phyloP scores from a whole-genome alignment of 176 grass and related monocot genomes.

The Chrysopogon serrulatus region DNA sequence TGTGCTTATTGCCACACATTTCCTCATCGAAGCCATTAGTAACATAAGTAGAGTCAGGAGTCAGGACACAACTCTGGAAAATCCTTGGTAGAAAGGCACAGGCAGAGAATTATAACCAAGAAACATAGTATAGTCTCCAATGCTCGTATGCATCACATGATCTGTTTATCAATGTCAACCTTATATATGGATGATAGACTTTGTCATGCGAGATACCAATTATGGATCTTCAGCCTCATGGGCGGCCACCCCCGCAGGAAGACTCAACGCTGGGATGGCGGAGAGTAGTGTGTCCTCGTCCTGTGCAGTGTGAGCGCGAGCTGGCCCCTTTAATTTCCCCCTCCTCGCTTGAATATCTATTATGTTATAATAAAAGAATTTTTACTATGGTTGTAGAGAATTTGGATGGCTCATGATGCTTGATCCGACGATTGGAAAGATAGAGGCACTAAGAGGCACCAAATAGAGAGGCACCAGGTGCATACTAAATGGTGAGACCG shows the following conservation, averaged over 20 bases:
- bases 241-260: not conserved
- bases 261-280: no score
- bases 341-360: no score
- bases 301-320: no score
- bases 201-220: not conserved
- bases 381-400: no score
- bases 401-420: no score
- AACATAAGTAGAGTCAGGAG: not conserved
- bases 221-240: not conserved
- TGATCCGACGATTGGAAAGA: no score
- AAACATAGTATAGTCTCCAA: not conserved
- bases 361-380: no score
- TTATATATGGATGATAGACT: not conserved
- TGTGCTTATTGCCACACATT: not conserved
- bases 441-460: no score
- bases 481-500: no score
- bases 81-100: not conserved
- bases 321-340: no score
- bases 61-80: not conserved
- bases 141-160: not conserved
- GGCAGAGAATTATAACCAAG: not conserved
- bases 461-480: no score
- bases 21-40: not conserved
- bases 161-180: not conserved
- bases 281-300: no score